These are phyloP conservation scores for Sugiyamaella chiloensis DNA, from an alignment of 805 yeast genomes.

Conservation along the genomic window DNA sequence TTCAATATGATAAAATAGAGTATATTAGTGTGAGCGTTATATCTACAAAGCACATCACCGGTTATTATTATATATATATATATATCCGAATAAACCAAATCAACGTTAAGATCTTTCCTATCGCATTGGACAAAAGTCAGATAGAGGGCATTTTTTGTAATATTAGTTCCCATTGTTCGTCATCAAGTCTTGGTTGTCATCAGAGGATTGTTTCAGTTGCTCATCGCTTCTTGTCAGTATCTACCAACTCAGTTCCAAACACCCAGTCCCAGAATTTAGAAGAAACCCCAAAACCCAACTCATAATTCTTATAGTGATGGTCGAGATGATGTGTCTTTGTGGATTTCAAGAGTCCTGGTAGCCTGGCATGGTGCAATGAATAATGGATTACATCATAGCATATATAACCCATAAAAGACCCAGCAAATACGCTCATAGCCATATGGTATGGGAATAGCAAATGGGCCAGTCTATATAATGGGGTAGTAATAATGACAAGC, in stretches of 20 bases:
- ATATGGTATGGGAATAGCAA: conserved; percentile 68
- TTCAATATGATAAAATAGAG: too few species aligned
- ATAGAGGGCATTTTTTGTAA: too few species aligned
- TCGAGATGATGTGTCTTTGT: conserved; percentile 90
- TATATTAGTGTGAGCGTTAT: too few species aligned
- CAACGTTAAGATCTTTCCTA: too few species aligned
- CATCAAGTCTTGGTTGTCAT: too few species aligned
- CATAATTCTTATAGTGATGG: conserved; percentile 96
- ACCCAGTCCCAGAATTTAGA: conserved; percentile 90
- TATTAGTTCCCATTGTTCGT: too few species aligned
- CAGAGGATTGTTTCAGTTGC: too few species aligned
- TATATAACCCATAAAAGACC: conserved; percentile 92
- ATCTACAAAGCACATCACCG: too few species aligned
- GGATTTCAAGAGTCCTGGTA: conserved; percentile 74
- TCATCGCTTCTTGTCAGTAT: conserved; percentile 20
- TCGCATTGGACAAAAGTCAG: too few species aligned
- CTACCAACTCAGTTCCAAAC: conserved; percentile 74
- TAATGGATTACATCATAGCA: conserved; percentile 93
- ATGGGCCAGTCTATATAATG: conserved; percentile 79
- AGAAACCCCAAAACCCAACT: conserved; percentile 95
- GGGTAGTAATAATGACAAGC: conserved; percentile 66
- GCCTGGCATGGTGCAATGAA: conserved; percentile 79
- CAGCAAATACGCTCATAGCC: conserved; percentile 93
- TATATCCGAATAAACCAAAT: too few species aligned
- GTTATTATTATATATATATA: too few species aligned